These are phyloP conservation scores for Daldinia decipiens DNA, from an alignment of 495 filamentous ascomycete genomes.

Conservation along the genomic window DNA sequence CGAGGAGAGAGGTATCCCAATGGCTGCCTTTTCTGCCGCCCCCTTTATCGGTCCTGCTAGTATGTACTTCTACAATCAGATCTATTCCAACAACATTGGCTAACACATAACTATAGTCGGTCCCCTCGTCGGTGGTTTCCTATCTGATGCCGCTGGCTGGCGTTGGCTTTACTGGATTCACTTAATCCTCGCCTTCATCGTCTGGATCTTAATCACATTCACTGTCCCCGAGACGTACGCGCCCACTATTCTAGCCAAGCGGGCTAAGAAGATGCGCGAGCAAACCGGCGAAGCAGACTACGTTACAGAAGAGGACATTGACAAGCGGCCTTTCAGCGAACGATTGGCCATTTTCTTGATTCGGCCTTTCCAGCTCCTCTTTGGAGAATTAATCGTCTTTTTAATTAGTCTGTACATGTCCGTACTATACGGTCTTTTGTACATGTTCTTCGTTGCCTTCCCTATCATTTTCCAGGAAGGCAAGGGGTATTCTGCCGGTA, in stretches of 20 bases:
- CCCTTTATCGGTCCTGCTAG: constrained; percentile 81
- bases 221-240: constrained; percentile 85
- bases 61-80: constrained; percentile 32
- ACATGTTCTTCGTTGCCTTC: constrained; percentile 86
- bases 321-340: constrained; percentile 70
- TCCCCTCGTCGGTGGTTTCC: constrained; percentile 79
- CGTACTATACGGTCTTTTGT: constrained; percentile 78
- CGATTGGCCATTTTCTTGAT: constrained; percentile 73
- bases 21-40: constrained; percentile 86
- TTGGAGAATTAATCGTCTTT: constrained; percentile 80
- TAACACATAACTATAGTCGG: constrained; percentile 54
- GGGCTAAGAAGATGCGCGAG: constrained; percentile 75
- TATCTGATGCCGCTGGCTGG: constrained; percentile 76
- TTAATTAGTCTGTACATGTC: constrained; percentile 82
- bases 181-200: constrained; percentile 71
- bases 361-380: constrained; percentile 82
- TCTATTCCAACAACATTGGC: not conserved
- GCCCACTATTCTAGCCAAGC: constrained; percentile 70
- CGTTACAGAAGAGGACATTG: constrained; percentile 79
- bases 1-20: constrained; percentile 84
- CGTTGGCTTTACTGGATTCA: constrained; percentile 89
- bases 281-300: constrained; percentile 69
- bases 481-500: constrained; percentile 76
- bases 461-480: constrained; percentile 81
- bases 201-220: constrained; percentile 78